Conservation (phyloP, 2,329 filamentous ascomycete species). For the Fusarium fracticaudum region DNA sequence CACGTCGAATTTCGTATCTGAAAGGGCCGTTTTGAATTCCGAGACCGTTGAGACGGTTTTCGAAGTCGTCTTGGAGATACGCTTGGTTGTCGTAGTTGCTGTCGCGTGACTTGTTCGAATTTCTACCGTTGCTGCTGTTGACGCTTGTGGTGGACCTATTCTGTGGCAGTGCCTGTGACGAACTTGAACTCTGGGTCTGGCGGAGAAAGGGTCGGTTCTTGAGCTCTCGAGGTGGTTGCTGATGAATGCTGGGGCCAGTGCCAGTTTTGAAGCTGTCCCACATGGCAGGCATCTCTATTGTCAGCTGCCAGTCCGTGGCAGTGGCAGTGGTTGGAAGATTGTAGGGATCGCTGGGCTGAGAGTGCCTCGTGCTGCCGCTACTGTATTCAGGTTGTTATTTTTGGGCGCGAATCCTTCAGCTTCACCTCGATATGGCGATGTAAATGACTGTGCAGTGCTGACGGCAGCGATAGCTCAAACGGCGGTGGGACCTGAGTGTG, state of each 20-base stretch:
- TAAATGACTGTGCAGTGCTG: conserved; percentile 28
- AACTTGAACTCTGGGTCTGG: conserved; percentile 15
- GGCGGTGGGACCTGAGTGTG: conserved; percentile 10
- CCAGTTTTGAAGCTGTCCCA: conserved; percentile 42
- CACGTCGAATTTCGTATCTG: conserved; percentile 46
- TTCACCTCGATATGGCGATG: conserved; percentile 13
- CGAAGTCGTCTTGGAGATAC: conserved; percentile 39
- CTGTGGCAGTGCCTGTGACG: conserved; percentile 19
- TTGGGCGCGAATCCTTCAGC: conserved; percentile 27
- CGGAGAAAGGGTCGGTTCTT: conserved; percentile 43
- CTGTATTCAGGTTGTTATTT: conserved; percentile 29
- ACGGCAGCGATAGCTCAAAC: conserved; percentile 19
- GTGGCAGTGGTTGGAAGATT: conserved; percentile 3
- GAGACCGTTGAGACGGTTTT: conserved; percentile 44
- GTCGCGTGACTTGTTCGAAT: conserved; percentile 22
- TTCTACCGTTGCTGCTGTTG: conserved; percentile 25
- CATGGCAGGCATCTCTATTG: conserved; percentile 39
- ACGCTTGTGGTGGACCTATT: conserved; percentile 25
- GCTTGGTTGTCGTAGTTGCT: conserved; percentile 20
- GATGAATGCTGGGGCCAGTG: conserved; percentile 32
- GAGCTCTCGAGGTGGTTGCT: conserved; percentile 40
- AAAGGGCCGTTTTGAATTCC: conserved; percentile 42
- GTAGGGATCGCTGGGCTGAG: conserved; percentile 4
- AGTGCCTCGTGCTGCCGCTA: conserved; percentile 30
- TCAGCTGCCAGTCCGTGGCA: conserved; percentile 13